Conservation (phyloP, 192 early-diverging fungal species). For the Ambispora gerdemannii region DNA sequence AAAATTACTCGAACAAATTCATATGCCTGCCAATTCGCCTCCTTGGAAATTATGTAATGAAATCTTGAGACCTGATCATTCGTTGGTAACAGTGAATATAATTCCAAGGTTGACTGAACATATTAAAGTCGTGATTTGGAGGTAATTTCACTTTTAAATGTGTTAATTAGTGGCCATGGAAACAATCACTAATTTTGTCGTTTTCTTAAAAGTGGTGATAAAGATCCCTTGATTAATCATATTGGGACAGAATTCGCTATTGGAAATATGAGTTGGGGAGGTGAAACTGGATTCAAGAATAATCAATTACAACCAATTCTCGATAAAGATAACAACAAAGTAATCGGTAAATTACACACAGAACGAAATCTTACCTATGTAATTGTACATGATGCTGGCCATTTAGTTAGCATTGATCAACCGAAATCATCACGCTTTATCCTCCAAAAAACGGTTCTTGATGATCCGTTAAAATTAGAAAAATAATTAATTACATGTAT, state of each 20-base stretch:
- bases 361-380: not conserved
- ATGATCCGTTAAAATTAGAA: not conserved
- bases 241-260: not conserved
- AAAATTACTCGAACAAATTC: not conserved
- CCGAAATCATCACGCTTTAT: not conserved
- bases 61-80: not conserved
- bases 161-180: not conserved
- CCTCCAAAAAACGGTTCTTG: not conserved
- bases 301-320: not conserved
- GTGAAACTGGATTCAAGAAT: not conserved
- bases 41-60: not conserved
- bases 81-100: not conserved
- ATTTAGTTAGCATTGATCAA: not conserved
- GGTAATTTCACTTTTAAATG: not conserved
- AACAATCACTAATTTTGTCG: not conserved
- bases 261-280: not conserved
- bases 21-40: not conserved
- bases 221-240: not conserved
- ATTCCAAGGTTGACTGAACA: not conserved
- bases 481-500: too few relatives aligned
- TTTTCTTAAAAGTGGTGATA: not conserved
- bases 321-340: not conserved
- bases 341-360: not conserved
- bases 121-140: not conserved
- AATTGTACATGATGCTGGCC: not conserved